Base-by-base conservation (phyloP, 768 basidiomycete genomes). In the Cyclocybe cylindracea region DNA sequence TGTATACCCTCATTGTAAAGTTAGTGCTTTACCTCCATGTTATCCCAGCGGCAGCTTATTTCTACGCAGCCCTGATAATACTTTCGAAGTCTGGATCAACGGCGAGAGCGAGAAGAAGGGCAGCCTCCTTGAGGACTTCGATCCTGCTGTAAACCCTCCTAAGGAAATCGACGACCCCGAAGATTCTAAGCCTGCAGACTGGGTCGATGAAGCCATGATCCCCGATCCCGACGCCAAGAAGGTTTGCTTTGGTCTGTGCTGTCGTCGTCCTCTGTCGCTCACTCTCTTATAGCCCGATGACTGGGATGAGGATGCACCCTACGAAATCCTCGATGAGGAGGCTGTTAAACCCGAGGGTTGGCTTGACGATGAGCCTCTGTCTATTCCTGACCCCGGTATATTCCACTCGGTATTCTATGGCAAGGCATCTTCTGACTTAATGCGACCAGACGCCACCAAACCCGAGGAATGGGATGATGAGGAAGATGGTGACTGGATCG, bases 401-500 rank as follows among this genome's bases (percentile, higher is more conserved):
- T 61, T 14, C 38, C 16, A 24, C 24, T 24, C 5, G 33, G 44
- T 41, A 29, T 13, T 18, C 18, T 1, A n/a, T 33, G 13, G 24
- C 34, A 36, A 33, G 29, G 19, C n/a, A 7, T n/a, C 38, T 10
- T 19, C 24, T 13, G 29, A 14, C 38, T 14, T 16, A 7, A 13
- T 18, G 33, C 14, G 24, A 59, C 2, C 51, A 84, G 91, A 93
- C 58, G 84, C 91, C 37, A 83, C 87, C 71, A 98, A 97, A 78
- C 97, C 97, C 5, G 97, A 99, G 67, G 97, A 99, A 70, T 99
- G 97, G 97, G 94, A 97, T 63, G 96, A 98, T 61, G 97, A 98
- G 66, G 97, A 98, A 68, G 96, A 99, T 61, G 97, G 97, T 69
- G 96, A 98, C 66, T 99, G 94, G 94, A 83, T 98, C 58, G 81